Evolutionary conservation across 78 protist genomes (phyloP).

Genomic region (Emiliania huxleyi): DNA sequence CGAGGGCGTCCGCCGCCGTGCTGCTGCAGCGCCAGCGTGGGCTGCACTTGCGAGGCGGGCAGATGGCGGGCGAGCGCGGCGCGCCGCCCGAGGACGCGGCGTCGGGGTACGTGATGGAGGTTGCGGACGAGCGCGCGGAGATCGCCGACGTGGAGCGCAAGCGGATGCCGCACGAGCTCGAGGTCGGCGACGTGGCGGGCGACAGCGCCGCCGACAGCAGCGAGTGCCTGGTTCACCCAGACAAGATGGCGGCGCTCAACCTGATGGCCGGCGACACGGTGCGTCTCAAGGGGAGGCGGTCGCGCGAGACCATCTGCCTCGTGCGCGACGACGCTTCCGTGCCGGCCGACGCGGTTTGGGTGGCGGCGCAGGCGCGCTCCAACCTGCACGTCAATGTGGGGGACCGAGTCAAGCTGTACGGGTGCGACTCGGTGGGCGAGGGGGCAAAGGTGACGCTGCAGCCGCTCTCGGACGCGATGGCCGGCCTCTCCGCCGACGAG

Average conservation of each 20-base stretch:
- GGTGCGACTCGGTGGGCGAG: conserved; percentile 72
- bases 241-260: conserved; percentile 64
- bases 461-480: conserved; percentile 98
- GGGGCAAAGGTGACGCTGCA: conserved; percentile 87
- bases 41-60: background rate
- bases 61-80: background rate
- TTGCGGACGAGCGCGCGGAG: background rate
- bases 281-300: conserved; percentile 94
- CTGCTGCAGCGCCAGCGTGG: no score
- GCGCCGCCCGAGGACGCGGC: background rate
- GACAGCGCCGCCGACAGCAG: background rate
- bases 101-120: background rate
- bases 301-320: conserved; percentile 81
- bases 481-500: conserved; percentile 93
- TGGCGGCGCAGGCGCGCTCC: background rate
- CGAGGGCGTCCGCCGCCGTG: no score
- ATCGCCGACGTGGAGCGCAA: background rate
- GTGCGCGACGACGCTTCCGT: background rate
- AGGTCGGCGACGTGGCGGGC: background rate
- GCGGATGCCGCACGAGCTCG: background rate
- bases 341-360: background rate
- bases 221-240: conserved; percentile 56
- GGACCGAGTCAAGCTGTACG: conserved; percentile 89
- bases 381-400: conserved; percentile 66
- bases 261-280: conserved; percentile 95